phyloP scores from a whole-genome alignment of 495 filamentous ascomycete genomes.

The Talaromyces proteolyticus region DNA sequence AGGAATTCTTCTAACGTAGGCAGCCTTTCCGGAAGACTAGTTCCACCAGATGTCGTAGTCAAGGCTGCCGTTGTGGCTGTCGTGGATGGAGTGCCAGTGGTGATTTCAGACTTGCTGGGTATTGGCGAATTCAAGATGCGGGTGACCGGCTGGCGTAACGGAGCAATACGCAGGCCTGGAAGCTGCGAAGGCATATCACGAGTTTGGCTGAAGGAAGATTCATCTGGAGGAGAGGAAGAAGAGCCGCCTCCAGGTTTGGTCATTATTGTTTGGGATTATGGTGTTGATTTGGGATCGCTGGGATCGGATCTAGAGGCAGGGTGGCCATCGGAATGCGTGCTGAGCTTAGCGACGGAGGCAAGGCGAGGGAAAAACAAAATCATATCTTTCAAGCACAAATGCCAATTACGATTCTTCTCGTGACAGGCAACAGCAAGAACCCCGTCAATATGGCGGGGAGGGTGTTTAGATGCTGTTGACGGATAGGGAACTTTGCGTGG shows the following conservation, averaged over 20 bases:
- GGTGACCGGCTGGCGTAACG: constrained; percentile 41
- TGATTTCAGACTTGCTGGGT: constrained; percentile 43
- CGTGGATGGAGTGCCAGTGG: constrained; percentile 20
- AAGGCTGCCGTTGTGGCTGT: constrained; percentile 13
- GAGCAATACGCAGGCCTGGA: constrained; percentile 41
- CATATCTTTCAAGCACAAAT: no score
- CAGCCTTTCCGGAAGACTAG: constrained; percentile 17
- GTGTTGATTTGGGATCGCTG: constrained; percentile 3
- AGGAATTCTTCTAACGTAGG: constrained; percentile 30
- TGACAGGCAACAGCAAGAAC: no score
- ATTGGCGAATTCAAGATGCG: constrained; percentile 35
- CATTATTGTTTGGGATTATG: background rate
- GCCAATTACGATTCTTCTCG: no score
- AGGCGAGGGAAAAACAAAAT: background rate
- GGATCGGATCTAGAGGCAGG: background rate
- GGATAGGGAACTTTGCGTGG: no score
- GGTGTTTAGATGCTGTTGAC: no score
- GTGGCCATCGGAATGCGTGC: constrained; percentile 2
- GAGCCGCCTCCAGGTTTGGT: background rate
- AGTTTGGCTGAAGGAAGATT: constrained; percentile 22
- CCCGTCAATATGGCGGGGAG: no score
- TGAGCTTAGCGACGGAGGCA: no score
- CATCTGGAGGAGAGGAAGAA: constrained; percentile 23
- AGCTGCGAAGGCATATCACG: constrained; percentile 38
- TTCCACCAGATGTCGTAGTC: constrained; percentile 20